phyloP scores from a whole-genome alignment of 2,329 filamentous ascomycete species.

The Fusarium sp. region DNA sequence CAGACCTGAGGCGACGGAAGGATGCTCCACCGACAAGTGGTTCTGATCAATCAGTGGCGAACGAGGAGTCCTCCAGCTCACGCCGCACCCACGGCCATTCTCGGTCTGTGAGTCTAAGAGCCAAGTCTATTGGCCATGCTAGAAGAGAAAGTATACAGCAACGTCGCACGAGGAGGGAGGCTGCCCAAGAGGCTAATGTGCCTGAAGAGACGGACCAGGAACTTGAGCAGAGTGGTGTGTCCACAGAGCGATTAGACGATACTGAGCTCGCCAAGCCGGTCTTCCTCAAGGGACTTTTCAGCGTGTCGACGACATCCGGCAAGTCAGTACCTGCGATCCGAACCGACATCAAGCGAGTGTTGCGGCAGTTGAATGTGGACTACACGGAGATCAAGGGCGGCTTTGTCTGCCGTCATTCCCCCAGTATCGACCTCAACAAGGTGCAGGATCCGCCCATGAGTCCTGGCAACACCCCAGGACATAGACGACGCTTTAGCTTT shows the following conservation, averaged over 20 bases:
- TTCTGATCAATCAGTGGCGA: conserved; percentile 78
- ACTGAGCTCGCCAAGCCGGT: conserved; percentile 92
- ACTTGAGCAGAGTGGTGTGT: conserved; percentile 71
- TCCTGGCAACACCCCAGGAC: conserved; percentile 68
- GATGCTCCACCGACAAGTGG: conserved; percentile 82
- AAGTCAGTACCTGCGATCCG: conserved; percentile 90
- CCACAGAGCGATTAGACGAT: conserved; percentile 72
- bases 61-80: conserved; percentile 65
- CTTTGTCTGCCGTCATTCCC: conserved; percentile 88
- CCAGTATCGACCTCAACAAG: conserved; percentile 88
- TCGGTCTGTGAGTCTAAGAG: conserved; percentile 75
- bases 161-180: conserved; percentile 80
- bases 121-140: conserved; percentile 90
- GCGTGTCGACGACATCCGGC: conserved; percentile 94
- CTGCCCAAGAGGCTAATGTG: conserved; percentile 80
- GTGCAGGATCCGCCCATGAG: conserved; percentile 74
- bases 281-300: conserved; percentile 95
- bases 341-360: conserved; percentile 88
- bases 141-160: conserved; percentile 93
- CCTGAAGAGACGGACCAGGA: conserved; percentile 93
- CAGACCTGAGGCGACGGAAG: conserved; percentile 80
- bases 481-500: conserved; percentile 87
- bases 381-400: conserved; percentile 94
- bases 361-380: conserved; percentile 89
- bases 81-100: conserved; percentile 66